Conservation (phyloP, 1,284 basidiomycete genomes). For the Sporisorium iseilematis-ciliati region DNA sequence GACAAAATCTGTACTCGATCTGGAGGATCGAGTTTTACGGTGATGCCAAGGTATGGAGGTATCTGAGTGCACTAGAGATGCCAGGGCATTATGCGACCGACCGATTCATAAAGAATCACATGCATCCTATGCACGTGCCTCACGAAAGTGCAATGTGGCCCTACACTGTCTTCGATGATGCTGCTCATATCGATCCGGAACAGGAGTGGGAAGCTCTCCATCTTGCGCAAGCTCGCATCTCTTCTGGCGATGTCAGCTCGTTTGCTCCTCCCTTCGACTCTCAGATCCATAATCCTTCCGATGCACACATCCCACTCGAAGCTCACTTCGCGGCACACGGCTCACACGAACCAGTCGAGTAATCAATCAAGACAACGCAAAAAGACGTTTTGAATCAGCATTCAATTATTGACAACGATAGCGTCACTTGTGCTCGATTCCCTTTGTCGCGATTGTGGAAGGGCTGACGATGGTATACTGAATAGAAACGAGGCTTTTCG, state of each 20-base stretch:
- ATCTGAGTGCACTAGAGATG: slow-evolving; percentile 6
- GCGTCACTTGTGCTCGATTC: neutral
- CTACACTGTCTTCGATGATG: no score
- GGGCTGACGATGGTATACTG: neutral
- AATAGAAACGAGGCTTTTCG: neutral
- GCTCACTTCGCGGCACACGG: no score
- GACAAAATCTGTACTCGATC: neutral
- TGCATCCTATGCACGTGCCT: no score
- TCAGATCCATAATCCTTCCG: no score
- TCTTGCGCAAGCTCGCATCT: no score
- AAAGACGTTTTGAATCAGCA: neutral
- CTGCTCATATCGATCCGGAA: no score
- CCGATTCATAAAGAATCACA: neutral
- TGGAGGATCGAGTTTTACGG: slow-evolving; percentile 11
- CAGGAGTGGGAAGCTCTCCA: no score
- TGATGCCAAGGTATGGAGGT: slow-evolving; percentile 8
- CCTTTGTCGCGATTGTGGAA: neutral
- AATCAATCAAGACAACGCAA: neutral
- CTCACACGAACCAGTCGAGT: no score
- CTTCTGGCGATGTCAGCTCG: no score
- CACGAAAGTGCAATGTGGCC: no score
- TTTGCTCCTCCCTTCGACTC: no score
- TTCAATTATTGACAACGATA: neutral
- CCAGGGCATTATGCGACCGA: neutral
- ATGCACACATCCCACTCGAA: no score